phyloP scores from a whole-genome alignment of 1,139 yeast species.

The Yamadazyma kanchanaburiensis region DNA sequence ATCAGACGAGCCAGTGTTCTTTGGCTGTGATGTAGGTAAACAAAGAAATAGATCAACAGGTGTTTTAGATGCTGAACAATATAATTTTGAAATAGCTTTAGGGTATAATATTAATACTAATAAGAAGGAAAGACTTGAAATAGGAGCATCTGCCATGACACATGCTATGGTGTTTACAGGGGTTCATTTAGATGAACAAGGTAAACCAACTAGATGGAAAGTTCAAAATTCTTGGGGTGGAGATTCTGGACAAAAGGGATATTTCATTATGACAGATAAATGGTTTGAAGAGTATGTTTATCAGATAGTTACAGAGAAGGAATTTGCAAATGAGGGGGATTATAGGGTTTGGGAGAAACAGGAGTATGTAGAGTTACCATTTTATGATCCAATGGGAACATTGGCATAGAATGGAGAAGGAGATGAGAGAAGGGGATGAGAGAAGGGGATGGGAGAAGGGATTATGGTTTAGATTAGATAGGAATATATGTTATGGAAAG shows the following conservation, averaged over 20 bases:
- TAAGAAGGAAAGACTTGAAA: conserved; percentile 52
- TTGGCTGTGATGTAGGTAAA: conserved; percentile 85
- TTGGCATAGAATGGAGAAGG: no score
- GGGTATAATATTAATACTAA: conserved; percentile 45
- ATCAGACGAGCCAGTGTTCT: conserved; percentile 73
- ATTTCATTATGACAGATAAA: conserved; percentile 75
- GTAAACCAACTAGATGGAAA: conserved; percentile 67
- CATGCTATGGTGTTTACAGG: conserved; percentile 84
- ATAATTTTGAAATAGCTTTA: conserved; percentile 66
- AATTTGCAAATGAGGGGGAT: conserved; percentile 43
- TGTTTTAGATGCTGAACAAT: conserved; percentile 65
- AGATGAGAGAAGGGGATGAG: no score
- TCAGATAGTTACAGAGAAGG: conserved; percentile 69
- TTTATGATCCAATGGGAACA: conserved; percentile 88
- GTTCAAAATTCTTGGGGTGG: conserved; percentile 89
- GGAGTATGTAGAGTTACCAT: conserved; percentile 60
- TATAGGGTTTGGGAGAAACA: conserved; percentile 48
- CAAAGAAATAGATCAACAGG: conserved; percentile 59
- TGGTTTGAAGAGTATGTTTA: conserved; percentile 82
- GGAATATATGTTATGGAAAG: no score
- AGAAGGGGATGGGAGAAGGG: no score
- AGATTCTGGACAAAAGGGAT: conserved; percentile 70
- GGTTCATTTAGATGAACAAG: conserved; percentile 49
- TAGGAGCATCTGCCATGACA: conserved; percentile 68
- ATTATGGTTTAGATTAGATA: no score